These are phyloP conservation scores for Scutellaria galericulata DNA, from an alignment of 257 asterid species.

Conservation along the genomic window DNA sequence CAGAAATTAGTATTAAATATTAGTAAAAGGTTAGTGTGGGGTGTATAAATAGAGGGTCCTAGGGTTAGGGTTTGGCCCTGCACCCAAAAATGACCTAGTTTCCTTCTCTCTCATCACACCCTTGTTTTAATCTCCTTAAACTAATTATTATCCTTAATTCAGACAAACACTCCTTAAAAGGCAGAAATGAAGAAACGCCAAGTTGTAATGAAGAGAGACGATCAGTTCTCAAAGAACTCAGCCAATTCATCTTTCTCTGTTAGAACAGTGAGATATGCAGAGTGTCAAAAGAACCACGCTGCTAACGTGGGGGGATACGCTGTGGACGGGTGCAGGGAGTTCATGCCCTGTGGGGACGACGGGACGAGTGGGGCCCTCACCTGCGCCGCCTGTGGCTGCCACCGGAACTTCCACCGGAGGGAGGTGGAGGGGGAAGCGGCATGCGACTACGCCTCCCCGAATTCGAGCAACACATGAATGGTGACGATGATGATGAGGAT, in stretches of 20 bases:
- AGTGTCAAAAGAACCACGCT: constrained; percentile 96
- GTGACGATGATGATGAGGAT: no score
- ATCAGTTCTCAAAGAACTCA: constrained; percentile 35
- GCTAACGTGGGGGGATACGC: constrained; percentile 85
- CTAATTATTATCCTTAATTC: background rate
- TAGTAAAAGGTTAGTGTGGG: constrained; percentile 25
- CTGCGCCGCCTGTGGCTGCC: constrained; percentile 96
- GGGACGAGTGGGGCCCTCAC: constrained; percentile 55
- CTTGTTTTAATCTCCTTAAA: constrained; percentile 18
- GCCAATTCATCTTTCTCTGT: constrained; percentile 43
- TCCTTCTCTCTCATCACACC: constrained; percentile 1
- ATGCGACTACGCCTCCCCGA: constrained; percentile 44
- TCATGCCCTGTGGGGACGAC: constrained; percentile 69
- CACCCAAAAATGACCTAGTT: constrained; percentile 32
- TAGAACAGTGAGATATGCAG: constrained; percentile 57
- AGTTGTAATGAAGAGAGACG: constrained; percentile 49
- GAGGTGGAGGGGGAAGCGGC: constrained; percentile 54
- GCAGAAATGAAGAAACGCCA: constrained; percentile 55
- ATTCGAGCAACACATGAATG: constrained; percentile 22
- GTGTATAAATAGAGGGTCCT: constrained; percentile 57
- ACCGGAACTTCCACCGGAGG: constrained; percentile 79
- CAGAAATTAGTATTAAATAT: background rate
- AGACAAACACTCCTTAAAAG: background rate
- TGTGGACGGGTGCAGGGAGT: constrained; percentile 94
- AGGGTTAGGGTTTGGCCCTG: constrained; percentile 66